Evolutionary conservation across 31 red algal species (phyloP).

Genomic region (Asparagopsis taxiformis): DNA sequence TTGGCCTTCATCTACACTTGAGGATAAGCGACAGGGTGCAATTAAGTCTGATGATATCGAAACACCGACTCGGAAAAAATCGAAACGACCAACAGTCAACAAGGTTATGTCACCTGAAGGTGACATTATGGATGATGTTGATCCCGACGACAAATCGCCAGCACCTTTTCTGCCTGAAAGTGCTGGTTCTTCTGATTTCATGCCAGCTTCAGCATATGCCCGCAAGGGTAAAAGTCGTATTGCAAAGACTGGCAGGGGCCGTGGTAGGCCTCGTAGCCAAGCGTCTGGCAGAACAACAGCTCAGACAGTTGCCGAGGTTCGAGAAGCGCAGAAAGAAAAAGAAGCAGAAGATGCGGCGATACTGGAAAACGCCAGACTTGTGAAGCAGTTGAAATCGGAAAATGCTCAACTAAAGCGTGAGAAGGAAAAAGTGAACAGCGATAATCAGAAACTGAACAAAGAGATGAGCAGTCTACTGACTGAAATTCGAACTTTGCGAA

Average conservation of each 20-base stretch:
- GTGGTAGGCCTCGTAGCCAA: constrained; percentile 1
- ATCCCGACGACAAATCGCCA: too few species aligned
- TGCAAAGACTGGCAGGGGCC: neutral
- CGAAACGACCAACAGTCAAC: too few species aligned
- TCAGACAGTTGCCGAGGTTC: constrained; percentile 1
- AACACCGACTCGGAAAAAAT: too few species aligned
- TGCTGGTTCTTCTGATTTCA: constrained; percentile 19
- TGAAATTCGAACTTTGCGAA: constrained; percentile 35
- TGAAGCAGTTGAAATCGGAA: neutral
- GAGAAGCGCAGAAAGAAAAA: constrained; percentile 1
- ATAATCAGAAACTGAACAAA: constrained; percentile 38
- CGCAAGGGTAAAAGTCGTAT: neutral
- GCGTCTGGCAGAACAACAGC: constrained; percentile 8
- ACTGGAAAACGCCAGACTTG: constrained; percentile 6
- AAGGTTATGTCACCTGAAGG: too few species aligned
- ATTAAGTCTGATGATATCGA: too few species aligned
- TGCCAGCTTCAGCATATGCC: constrained; percentile 22
- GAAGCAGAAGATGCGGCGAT: constrained; percentile 9
- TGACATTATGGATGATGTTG: too few species aligned
- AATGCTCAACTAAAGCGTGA: constrained; percentile 13
- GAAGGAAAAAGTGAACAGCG: constrained; percentile 4
- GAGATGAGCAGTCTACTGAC: constrained; percentile 36
- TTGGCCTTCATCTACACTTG: too few species aligned
- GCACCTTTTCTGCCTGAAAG: too few species aligned
- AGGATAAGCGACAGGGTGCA: too few species aligned